Conservation (phyloP, 1,139 yeast species). For the Zygosaccharomyces pseudobailii region DNA sequence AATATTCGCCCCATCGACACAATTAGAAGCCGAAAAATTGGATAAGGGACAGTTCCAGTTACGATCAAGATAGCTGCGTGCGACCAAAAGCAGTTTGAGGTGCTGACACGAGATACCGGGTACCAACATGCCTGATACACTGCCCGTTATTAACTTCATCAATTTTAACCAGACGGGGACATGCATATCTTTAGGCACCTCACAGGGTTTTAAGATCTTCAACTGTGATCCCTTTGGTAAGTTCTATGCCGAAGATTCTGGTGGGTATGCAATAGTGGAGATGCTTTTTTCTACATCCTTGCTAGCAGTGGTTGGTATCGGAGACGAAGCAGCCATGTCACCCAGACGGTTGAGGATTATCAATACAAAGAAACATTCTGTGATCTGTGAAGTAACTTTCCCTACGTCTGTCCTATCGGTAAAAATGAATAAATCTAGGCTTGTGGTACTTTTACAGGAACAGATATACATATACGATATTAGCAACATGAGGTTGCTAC, state of each 20-base stretch:
- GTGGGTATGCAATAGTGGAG: slow-evolving; percentile 71
- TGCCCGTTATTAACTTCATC: slow-evolving; percentile 34
- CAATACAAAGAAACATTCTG: slow-evolving; percentile 71
- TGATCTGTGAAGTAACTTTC: slow-evolving; percentile 79
- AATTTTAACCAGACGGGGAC: slow-evolving; percentile 89
- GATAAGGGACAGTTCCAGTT: background rate
- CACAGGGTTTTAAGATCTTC: slow-evolving; percentile 74
- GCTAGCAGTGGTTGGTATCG: slow-evolving; percentile 80
- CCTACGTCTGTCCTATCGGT: slow-evolving; percentile 80
- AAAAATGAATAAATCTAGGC: slow-evolving; percentile 65
- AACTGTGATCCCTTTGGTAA: slow-evolving; percentile 88
- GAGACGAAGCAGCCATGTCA: slow-evolving; percentile 73
- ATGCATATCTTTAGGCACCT: slow-evolving; percentile 79
- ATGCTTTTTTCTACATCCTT: slow-evolving; percentile 89
- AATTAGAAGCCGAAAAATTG: background rate
- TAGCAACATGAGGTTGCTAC: slow-evolving; percentile 77
- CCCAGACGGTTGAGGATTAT: slow-evolving; percentile 77
- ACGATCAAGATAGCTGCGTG: background rate
- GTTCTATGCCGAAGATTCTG: slow-evolving; percentile 55
- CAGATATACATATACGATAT: slow-evolving; percentile 90
- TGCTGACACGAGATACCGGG: background rate
- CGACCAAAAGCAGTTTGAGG: background rate
- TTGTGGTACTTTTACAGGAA: slow-evolving; percentile 74
- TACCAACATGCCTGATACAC: slow-evolving; percentile 15
- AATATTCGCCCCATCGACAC: background rate